Conservation (phyloP, 306 rosid species). For the Benincasa hispida region DNA sequence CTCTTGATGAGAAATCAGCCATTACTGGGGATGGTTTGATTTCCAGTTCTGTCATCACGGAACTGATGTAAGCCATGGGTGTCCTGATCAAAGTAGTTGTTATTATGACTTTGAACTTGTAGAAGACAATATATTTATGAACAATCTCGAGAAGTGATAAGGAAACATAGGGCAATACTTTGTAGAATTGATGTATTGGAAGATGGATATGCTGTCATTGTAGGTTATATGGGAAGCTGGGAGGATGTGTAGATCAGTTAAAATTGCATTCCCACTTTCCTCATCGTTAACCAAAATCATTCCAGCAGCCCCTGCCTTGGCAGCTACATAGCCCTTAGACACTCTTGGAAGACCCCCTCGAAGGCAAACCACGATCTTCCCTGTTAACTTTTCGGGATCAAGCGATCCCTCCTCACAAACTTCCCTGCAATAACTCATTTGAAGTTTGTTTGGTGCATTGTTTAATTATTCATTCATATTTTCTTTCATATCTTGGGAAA, state of each 20-base stretch:
- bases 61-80: slow-evolving; percentile 36
- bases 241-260: slow-evolving; percentile 32
- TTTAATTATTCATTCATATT: neutral
- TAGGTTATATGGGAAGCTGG: slow-evolving; percentile 37
- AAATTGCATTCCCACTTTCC: neutral
- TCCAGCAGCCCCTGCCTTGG: slow-evolving; percentile 43
- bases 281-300: slow-evolving; percentile 43
- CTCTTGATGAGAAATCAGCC: slow-evolving; percentile 62
- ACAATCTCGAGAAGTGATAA: neutral
- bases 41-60: slow-evolving; percentile 20
- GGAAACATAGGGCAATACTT: slow-evolving; percentile 18
- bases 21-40: slow-evolving; percentile 31
- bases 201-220: slow-evolving; percentile 21
- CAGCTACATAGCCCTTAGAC: slow-evolving; percentile 21
- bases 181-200: slow-evolving; percentile 26
- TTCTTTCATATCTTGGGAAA: neutral
- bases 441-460: neutral
- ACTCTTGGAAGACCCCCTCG: slow-evolving; percentile 16
- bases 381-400: slow-evolving; percentile 37
- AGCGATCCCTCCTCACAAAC: slow-evolving; percentile 26
- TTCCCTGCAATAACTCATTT: slow-evolving; percentile 12
- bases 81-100: slow-evolving; percentile 14
- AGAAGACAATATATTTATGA: neutral
- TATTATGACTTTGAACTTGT: neutral
- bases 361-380: slow-evolving; percentile 49